phyloP scores from a whole-genome alignment of 2,329 filamentous ascomycete genomes.

The Botrytis hyacinthi region DNA sequence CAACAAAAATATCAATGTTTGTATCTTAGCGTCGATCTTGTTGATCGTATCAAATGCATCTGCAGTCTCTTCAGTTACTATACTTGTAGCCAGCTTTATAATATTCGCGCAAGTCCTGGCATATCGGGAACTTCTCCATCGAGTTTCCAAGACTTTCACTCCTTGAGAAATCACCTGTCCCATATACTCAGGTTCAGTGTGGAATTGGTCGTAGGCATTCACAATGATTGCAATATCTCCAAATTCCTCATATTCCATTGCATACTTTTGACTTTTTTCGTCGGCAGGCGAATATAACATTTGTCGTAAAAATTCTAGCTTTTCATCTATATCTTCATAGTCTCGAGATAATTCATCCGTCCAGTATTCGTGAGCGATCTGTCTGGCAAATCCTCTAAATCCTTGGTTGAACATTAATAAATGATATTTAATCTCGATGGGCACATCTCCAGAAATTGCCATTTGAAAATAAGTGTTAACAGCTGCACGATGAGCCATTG shows the following conservation, averaged over 20 bases:
- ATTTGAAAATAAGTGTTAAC: background rate
- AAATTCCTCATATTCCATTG: background rate
- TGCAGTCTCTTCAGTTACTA: background rate
- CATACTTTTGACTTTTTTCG: background rate
- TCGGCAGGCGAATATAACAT: background rate
- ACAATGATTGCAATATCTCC: background rate
- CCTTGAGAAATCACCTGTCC: background rate
- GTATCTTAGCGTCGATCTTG: background rate
- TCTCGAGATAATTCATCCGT: background rate
- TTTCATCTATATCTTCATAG: slow-evolving; percentile 2
- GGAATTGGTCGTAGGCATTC: background rate
- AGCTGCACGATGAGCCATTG: background rate
- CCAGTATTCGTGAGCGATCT: background rate
- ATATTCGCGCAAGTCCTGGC: background rate
- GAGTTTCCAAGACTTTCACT: background rate
- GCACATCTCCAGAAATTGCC: background rate
- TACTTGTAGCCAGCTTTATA: background rate
- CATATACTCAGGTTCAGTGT: background rate
- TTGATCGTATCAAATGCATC: background rate
- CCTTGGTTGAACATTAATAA: slow-evolving; percentile 3
- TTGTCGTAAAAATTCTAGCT: background rate
- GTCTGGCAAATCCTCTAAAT: background rate
- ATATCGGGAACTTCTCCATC: slow-evolving; percentile 4
- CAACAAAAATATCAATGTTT: background rate
- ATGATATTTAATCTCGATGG: background rate